Percentiles rank a stretch among this genome's conserved stretches.
Conservation (phyloP, 2,329 filamentous ascomycete genomes). For the Grosmannia clavigera region DNA sequence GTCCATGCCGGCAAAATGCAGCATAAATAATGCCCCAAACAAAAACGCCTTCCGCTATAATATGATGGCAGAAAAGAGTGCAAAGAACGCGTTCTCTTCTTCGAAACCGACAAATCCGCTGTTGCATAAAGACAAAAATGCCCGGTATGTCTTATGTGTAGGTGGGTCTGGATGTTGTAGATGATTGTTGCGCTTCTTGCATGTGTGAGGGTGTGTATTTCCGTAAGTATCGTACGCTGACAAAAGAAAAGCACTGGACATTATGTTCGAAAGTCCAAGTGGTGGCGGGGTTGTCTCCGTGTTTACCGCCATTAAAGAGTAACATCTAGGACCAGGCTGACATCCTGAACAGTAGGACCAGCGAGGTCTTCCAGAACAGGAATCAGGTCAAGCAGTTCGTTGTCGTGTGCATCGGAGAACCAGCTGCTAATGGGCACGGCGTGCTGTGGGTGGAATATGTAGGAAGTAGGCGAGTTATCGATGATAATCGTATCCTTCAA, state of each 20-base stretch:
- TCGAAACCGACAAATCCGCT: conserved; percentile 1
- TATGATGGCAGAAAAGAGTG: conserved; percentile 4
- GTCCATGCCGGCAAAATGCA: conserved; percentile 5
- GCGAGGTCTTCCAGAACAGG: conserved; percentile 96
- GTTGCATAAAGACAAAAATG: not conserved
- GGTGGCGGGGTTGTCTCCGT: conserved; percentile 10
- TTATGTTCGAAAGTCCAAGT: conserved; percentile 3
- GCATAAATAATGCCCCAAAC: conserved; percentile 1
- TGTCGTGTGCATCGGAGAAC: conserved; percentile 99
- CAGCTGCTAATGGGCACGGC: conserved; percentile 98
- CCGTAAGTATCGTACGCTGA: not conserved
- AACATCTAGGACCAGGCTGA: conserved; percentile 95
- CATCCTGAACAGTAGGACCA: conserved; percentile 76
- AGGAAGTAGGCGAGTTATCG: conserved; percentile 97
- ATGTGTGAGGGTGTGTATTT: not conserved
- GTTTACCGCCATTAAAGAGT: conserved; percentile 39
- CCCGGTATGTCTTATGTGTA: not conserved
- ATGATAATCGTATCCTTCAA: conserved; percentile 98
- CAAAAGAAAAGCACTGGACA: not conserved
- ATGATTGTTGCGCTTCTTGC: not conserved
- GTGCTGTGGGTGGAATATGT: conserved; percentile 98
- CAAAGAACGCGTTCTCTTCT: not conserved
- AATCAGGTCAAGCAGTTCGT: conserved; percentile 93
- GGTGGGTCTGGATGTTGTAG: not conserved
- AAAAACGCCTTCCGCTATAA: conserved; percentile 15